phyloP scores from a whole-genome alignment of 2,329 filamentous ascomycete species.

The Calonectria montana region DNA sequence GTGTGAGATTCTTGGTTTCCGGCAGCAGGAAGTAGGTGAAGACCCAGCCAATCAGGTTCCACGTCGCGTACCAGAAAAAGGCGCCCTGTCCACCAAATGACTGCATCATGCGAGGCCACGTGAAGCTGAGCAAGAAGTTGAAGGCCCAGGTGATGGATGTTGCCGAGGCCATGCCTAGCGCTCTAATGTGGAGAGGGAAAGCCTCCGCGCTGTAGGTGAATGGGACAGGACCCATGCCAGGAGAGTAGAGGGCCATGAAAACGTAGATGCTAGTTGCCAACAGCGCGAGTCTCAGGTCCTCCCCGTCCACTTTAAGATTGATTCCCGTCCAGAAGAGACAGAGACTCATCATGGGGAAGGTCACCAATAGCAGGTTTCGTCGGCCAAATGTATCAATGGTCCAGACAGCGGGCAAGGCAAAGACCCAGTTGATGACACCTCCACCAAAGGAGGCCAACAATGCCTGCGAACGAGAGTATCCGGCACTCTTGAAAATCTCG shows the following conservation, averaged over 20 bases:
- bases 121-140: conserved; percentile 48
- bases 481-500: conserved; percentile 42
- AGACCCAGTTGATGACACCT: conserved; percentile 63
- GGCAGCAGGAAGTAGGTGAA: conserved; percentile 63
- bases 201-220: conserved; percentile 53
- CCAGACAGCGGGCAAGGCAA: conserved; percentile 47
- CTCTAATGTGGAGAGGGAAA: conserved; percentile 50
- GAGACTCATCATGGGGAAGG: conserved; percentile 47
- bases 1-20: conserved; percentile 61
- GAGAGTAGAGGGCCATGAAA: conserved; percentile 51
- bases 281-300: conserved; percentile 38
- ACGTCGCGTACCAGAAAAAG: conserved; percentile 58
- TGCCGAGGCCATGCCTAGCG: conserved; percentile 52
- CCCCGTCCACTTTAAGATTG: conserved; percentile 35
- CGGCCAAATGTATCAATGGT: conserved; percentile 64
- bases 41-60: conserved; percentile 58
- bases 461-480: conserved; percentile 42
- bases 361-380: conserved; percentile 54
- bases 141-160: conserved; percentile 50
- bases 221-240: conserved; percentile 50
- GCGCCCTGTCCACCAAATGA: conserved; percentile 43
- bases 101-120: conserved; percentile 46
- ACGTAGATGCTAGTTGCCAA: conserved; percentile 49
- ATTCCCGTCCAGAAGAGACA: conserved; percentile 46
- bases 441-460: conserved; percentile 48